Evolutionary conservation across 2,329 filamentous ascomycete species (phyloP).

Genomic region (Fusarium sp.): DNA sequence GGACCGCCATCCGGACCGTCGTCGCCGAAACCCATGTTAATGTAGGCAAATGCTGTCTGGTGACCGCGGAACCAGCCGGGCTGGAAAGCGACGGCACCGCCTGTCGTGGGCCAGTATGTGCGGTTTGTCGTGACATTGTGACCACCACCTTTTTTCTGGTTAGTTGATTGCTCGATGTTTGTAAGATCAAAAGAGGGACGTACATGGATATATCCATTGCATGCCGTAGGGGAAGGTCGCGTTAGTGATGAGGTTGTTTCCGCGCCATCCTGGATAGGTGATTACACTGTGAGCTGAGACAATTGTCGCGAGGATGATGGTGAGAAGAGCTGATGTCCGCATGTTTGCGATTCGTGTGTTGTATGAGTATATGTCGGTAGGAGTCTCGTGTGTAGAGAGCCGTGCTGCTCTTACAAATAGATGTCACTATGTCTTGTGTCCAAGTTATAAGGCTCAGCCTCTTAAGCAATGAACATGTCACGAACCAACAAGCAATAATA

Average conservation of each 20-base stretch:
- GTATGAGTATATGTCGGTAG: background rate
- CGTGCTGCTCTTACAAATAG: background rate
- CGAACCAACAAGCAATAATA: conserved; percentile 16
- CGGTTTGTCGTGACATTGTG: conserved; percentile 82
- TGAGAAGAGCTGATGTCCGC: conserved; percentile 58
- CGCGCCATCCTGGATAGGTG: conserved; percentile 87
- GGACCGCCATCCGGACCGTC: conserved; percentile 74
- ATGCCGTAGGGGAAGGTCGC: conserved; percentile 86
- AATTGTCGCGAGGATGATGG: conserved; percentile 61
- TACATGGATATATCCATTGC: conserved; percentile 97
- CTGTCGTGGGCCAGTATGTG: conserved; percentile 89
- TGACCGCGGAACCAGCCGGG: conserved; percentile 98
- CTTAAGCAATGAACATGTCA: conserved; percentile 27
- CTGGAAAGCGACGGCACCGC: conserved; percentile 89
- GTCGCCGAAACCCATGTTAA: conserved; percentile 90
- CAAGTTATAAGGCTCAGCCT: conserved; percentile 37
- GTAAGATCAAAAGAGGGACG: conserved; percentile 53
- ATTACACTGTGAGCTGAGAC: conserved; percentile 82
- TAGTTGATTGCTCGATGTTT: conserved; percentile 16
- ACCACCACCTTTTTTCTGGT: conserved; percentile 76
- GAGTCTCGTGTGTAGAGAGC: background rate
- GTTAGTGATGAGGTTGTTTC: conserved; percentile 86
- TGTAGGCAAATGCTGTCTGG: conserved; percentile 81
- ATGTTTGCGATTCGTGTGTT: conserved; percentile 52
- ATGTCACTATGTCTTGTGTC: conserved; percentile 12